phyloP scores from a whole-genome alignment of 495 filamentous ascomycete species.

The Xylaria flabelliformis region DNA sequence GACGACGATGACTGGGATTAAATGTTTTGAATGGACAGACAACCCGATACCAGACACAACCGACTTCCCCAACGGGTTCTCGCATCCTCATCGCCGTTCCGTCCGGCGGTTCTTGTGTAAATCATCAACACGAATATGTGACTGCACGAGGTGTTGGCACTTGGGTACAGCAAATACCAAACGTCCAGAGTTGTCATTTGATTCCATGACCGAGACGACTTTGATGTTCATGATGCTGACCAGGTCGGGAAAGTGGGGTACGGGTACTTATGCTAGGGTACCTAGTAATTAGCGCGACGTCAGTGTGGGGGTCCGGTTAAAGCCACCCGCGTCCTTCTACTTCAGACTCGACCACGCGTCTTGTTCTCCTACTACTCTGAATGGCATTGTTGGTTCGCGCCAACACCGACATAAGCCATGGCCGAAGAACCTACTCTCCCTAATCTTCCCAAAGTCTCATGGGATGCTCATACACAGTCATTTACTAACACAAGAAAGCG shows the following conservation, averaged over 20 bases:
- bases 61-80: background rate
- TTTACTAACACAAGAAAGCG: slow-evolving; percentile 52
- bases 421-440: slow-evolving; percentile 56
- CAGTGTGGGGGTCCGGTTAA: slow-evolving; percentile 20
- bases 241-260: background rate
- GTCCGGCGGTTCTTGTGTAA: slow-evolving; percentile 1
- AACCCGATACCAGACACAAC: slow-evolving; percentile 8
- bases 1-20: slow-evolving; percentile 87
- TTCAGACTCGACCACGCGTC: background rate
- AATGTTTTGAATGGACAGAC: slow-evolving; percentile 22
- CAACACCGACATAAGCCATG: slow-evolving; percentile 36
- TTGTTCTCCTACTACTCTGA: background rate
- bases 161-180: background rate
- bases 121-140: slow-evolving; percentile 10
- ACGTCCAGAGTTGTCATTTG: background rate
- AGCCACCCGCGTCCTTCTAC: slow-evolving; percentile 5
- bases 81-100: background rate
- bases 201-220: background rate
- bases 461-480: slow-evolving; percentile 40
- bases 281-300: slow-evolving; percentile 19
- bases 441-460: slow-evolving; percentile 42
- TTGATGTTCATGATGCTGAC: background rate
- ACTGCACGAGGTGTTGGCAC: background rate
- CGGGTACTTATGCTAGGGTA: background rate
- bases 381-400: slow-evolving; percentile 7